Conservation (phyloP, 257 asterid species). For the Solanum clarkiae region DNA sequence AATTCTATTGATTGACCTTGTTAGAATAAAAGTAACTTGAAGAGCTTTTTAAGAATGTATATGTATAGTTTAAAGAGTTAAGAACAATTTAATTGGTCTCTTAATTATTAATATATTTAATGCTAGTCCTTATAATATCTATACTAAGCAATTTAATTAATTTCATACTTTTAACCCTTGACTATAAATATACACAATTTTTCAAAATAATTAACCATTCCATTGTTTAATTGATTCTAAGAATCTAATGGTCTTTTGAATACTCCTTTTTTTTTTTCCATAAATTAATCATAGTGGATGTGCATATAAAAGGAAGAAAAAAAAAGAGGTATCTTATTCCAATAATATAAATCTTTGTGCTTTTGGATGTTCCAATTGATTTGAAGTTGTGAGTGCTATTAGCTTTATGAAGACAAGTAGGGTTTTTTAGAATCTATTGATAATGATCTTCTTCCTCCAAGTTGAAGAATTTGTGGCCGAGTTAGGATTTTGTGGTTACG, state of each 20-base stretch:
- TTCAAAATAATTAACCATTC: background rate
- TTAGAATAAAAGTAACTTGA: constrained; percentile 2
- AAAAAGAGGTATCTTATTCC: background rate
- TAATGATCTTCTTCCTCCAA: background rate
- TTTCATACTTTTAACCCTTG: background rate
- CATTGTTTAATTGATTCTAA: background rate
- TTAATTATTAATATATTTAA: background rate
- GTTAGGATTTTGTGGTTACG: background rate
- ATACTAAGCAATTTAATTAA: background rate
- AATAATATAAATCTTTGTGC: background rate
- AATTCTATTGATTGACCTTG: background rate
- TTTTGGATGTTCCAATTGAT: background rate
- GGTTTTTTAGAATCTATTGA: background rate
- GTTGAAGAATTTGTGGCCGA: background rate
- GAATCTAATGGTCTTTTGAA: background rate
- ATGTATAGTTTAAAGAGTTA: background rate
- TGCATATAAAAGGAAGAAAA: background rate
- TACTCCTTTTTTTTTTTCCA: background rate
- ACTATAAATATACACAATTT: background rate
- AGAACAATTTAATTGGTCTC: background rate
- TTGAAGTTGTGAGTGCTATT: background rate
- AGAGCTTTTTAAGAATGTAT: background rate
- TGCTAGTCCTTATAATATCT: background rate
- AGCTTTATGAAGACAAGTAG: background rate
- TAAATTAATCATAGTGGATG: background rate